These are phyloP conservation scores for Quercus phellos DNA, from an alignment of 331 rosid genomes.

Conservation along the genomic window DNA sequence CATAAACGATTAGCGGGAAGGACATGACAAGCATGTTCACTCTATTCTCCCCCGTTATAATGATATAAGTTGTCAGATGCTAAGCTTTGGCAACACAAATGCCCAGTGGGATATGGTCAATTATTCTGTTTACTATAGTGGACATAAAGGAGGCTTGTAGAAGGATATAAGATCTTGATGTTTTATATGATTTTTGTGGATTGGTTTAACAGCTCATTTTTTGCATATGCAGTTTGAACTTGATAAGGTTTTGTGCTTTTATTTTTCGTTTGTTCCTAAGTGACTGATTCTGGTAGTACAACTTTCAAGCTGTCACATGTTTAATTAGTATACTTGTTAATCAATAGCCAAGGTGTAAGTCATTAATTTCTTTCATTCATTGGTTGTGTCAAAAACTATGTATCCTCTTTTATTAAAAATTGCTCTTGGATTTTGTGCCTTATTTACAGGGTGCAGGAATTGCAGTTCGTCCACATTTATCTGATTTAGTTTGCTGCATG, in stretches of 20 bases:
- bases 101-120: neutral
- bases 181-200: neutral
- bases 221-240: neutral
- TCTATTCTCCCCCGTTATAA: neutral
- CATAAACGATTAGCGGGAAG: neutral
- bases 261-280: neutral
- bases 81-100: neutral
- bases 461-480: constrained; percentile 79
- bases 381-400: neutral
- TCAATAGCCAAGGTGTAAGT: neutral
- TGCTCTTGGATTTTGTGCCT: constrained; percentile 8
- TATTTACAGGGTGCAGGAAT: constrained; percentile 80
- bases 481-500: constrained; percentile 95
- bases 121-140: neutral
- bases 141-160: neutral
- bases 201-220: neutral
- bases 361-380: constrained; percentile 4
- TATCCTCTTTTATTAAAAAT: neutral
- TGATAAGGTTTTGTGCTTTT: neutral
- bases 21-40: neutral
- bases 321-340: neutral
- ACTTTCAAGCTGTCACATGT: neutral
- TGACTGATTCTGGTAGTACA: neutral
- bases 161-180: neutral
- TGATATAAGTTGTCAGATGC: neutral